phyloP scores from a whole-genome alignment of 495 filamentous ascomycete species.

The Lophium mytilinum region DNA sequence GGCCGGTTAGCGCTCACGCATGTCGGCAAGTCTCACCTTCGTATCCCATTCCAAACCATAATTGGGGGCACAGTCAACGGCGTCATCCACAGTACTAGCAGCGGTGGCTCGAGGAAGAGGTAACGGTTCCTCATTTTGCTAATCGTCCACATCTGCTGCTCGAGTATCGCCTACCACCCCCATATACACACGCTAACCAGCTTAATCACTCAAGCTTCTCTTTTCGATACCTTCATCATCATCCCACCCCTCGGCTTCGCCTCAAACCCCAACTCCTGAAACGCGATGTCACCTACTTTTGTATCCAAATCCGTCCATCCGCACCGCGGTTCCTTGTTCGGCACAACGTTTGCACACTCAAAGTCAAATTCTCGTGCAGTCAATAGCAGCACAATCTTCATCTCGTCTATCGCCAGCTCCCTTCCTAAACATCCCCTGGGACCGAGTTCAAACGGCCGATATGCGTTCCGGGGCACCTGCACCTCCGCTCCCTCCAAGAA shows the following conservation, averaged over 20 bases:
- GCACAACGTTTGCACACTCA: conserved; percentile 9
- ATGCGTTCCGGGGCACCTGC: conserved; percentile 1
- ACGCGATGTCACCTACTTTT: conserved; percentile 12
- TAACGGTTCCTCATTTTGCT: no score
- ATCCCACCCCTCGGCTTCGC: conserved; percentile 15
- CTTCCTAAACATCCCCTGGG: conserved; percentile 15
- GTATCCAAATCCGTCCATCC: conserved; percentile 14
- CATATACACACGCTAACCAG: not conserved
- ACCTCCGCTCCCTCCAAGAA: not conserved
- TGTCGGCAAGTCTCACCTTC: no score
- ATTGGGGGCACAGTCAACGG: no score
- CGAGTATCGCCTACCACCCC: no score
- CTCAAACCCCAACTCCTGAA: conserved; percentile 18
- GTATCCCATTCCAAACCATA: no score
- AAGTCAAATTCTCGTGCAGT: conserved; percentile 21
- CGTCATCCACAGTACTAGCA: no score
- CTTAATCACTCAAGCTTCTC: not conserved
- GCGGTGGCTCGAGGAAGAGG: no score
- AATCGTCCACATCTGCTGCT: no score
- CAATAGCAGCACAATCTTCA: conserved; percentile 12
- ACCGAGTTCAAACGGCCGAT: conserved; percentile 15
- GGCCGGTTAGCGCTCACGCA: no score
- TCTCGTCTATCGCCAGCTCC: conserved; percentile 15
- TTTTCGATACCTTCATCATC: conserved; percentile 14
- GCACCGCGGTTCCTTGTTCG: conserved; percentile 1